Base-by-base conservation (phyloP, 169 alveolate genomes). In the Prorocentrum cordatum region DNA sequence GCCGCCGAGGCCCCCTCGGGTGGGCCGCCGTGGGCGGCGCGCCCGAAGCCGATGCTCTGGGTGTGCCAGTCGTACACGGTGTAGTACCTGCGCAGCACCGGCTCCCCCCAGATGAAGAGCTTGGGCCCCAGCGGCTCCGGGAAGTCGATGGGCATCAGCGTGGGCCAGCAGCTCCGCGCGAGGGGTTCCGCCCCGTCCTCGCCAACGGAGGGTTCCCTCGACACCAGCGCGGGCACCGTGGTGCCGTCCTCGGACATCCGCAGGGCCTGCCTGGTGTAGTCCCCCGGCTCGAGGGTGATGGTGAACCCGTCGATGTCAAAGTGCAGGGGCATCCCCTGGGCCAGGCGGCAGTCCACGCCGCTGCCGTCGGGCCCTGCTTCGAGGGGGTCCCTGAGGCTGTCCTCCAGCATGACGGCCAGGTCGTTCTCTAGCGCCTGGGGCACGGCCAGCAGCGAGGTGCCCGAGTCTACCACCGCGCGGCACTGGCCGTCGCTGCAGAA, bases 71-170 rank as follows among this genome's bases (percentile, higher is more conserved):
- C 87, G 62, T 77, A 77, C 64, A 77, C 87, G 29, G 87, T 77
- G 73, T 77, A 77, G 62, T 77, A 77, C 87, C 59, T 77, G 45
- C 87, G 66, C 16, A 80, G 80, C 16, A 80, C 79, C 18, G 90
- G 90, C 54, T 80, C 90, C 6, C 90, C 90, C 90, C 90, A 80
- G 6, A 80, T 80, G 90, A 80, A 80, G 38, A 80, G 90, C 79
- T 80, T 80, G 32, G 90, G 90, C 35, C 90, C 90, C 90, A 80
- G 45, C 14, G 90, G 90, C 50, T 61, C 90, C 20, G 90, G 90
- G 10, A 80, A 70, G 50, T 61, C 77, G 26, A 80, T 6, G 29
- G 90, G 90, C 90, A 80, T 80, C 45, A 80, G 38, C 38, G 90
- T 80, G 20, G 90, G 90, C 68, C 62, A 66, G 80, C 90, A 68